Percentiles rank a stretch among this genome's conserved stretches.
phyloP scores from a whole-genome alignment of 495 filamentous ascomycete genomes.

The Achaetomiella virescens region DNA sequence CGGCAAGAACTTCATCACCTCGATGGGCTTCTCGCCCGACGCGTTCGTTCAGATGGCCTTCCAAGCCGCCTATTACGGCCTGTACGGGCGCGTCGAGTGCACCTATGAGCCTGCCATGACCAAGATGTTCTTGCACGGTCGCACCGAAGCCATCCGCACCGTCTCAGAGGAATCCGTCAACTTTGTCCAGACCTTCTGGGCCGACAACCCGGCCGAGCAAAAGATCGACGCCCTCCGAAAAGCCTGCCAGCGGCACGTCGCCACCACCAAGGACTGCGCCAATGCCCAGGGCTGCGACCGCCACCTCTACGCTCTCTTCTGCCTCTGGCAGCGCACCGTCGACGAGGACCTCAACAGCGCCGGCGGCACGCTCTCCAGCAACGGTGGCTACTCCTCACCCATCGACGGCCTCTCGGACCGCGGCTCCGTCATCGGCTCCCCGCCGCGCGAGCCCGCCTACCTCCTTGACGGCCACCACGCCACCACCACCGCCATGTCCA shows the following conservation, averaged over 20 bases:
- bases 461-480: constrained; percentile 16
- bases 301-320: constrained; percentile 90
- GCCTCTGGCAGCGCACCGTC: constrained; percentile 85
- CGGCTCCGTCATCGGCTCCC: constrained; percentile 49
- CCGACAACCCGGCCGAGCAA: constrained; percentile 68
- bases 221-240: constrained; percentile 81
- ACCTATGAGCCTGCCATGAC: constrained; percentile 99
- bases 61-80: constrained; percentile 95
- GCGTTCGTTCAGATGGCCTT: constrained; percentile 99
- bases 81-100: constrained; percentile 89
- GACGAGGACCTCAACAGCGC: constrained; percentile 63
- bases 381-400: constrained; percentile 54
- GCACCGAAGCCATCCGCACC: constrained; percentile 87
- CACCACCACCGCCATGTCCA: not conserved
- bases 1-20: constrained; percentile 96
- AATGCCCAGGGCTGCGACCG: constrained; percentile 91
- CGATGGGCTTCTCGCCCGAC: constrained; percentile 93
- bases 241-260: constrained; percentile 75
- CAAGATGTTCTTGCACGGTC: constrained; percentile 84
- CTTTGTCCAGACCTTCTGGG: constrained; percentile 94
- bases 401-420: constrained; percentile 42
- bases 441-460: constrained; percentile 40
- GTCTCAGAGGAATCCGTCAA: constrained; percentile 75
- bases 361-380: constrained; percentile 33
- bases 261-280: constrained; percentile 76